Percentiles rank a stretch among this genome's conserved stretches.
These are phyloP conservation scores for Saururus chinensis DNA, from an alignment of 164 flowering plant species.

Conservation along the genomic window DNA sequence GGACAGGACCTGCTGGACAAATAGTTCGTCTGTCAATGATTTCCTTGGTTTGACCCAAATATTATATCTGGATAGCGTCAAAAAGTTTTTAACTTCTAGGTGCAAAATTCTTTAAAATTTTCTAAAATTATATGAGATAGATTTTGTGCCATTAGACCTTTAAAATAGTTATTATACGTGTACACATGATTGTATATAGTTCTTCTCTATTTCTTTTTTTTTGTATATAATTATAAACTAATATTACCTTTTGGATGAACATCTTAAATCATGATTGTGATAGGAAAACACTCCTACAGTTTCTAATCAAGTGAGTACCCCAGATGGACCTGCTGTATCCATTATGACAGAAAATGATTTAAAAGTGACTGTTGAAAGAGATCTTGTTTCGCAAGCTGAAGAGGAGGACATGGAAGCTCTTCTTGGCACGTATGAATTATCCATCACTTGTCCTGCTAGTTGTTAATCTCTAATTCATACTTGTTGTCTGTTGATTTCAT, in stretches of 20 bases:
- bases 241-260: background rate
- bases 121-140: too few species aligned
- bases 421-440: conserved; percentile 64
- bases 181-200: too few species aligned
- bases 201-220: background rate
- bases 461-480: background rate
- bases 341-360: conserved; percentile 49
- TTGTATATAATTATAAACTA: background rate
- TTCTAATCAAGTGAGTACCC: conserved; percentile 31
- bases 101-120: background rate
- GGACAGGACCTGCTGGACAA: background rate
- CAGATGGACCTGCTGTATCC: conserved; percentile 52
- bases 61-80: background rate
- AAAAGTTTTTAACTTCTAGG: background rate
- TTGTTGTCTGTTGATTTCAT: background rate
- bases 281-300: conserved; percentile 75
- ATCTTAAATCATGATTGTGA: conserved; percentile 3
- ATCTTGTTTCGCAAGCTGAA: conserved; percentile 83
- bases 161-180: too few species aligned
- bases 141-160: too few species aligned
- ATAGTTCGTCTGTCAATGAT: background rate
- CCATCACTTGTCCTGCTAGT: background rate
- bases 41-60: background rate
- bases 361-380: conserved; percentile 83
- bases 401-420: conserved; percentile 97